Base-by-base conservation (phyloP, 306 rosid species). In the Casuarina cunninghamiana region DNA sequence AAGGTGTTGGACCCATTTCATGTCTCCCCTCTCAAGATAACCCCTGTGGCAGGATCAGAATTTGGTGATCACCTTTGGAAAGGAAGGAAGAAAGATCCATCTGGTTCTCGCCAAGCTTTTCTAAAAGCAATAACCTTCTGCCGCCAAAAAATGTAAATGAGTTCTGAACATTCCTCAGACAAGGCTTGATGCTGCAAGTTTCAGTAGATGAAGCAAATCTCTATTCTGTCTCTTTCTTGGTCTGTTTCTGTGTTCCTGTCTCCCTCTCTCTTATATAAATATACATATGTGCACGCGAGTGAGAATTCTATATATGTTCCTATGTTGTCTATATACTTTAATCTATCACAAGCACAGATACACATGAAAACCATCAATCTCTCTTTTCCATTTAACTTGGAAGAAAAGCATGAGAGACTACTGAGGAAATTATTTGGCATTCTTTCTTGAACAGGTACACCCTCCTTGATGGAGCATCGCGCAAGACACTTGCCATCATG, bases 11-110 rank as follows among this genome's bases (percentile, higher is more conserved):
- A 62, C 19, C 19, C 11, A 10, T 5, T 37, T 11, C n/a, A 37
- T 62, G 13, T 37, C 69, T 62, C 69, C 69, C 17, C 45, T 62
- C 69, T 17, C 60, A 54, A 54, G 60, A 54, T n/a, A 54, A 54
- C 41, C 45, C 43, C 42, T 8, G 37, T 62, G 69, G 9, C 69
- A 13, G 12, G 45, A 37, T 10, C 69, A 57, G 37, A 8, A 62
- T 8, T 6, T 62, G 17, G 69, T 62, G n/a, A 38, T 62, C 6
- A 19, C 69, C 16, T 61, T 62, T 38, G n/a, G 37, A 62, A 57
- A 62, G 17, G 0, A 62, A 11, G 10, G 44, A 8, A 38, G 42
- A 44, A 62, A 61, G 5, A 61, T 32, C 43, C 42, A 13, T 62
- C 69, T 35, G 69, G 69, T 62, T 62, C 10, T 5, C 42, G 7